Base-by-base conservation (phyloP, 1,284 basidiomycete species). In the Gymnopus androsaceus region DNA sequence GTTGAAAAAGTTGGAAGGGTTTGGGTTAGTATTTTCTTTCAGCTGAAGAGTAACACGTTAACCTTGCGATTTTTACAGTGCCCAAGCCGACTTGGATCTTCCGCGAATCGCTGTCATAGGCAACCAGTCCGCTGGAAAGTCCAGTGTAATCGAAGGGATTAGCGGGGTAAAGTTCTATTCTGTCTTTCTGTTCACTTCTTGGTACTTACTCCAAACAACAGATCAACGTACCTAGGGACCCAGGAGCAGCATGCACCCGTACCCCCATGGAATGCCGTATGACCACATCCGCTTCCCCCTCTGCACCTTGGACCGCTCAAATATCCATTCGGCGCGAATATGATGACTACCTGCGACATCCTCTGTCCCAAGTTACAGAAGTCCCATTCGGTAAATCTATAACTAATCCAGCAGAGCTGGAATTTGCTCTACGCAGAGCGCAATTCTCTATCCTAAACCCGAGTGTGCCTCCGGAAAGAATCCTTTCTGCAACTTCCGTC, bases 391-490 rank as follows among this genome's bases (percentile, higher is more conserved):
- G 75, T 0, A 25, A 54, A 2, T 17, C 61, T 5, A 73, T 80
- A 34, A 64, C 54, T 1, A 60, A 75, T 41, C 72, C 69, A 58
- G 55, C 52, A 1, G 65, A 75, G 2, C 72, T 80, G 4, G 77
- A 79, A 59, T 54, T 68, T 1, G 63, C 66, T 17, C 64, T 82
- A 12, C 70, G 77, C 11, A 72, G 75, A 14, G 80, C 80, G 0
- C 80, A 82, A 56, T 55, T 70, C 0, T 77, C 76, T 0, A 69
- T 79, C 1, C 63, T 82, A 6, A 73, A 77, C 54, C 76, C 77
- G 0, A 52, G 57, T 8, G 41, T 69, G 7, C 45, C 64, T 5
- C 15, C 49, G 0, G 28, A 58, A 0, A 55, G 62, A 2, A 67
- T 75, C 33, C 45, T 75, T 15, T 54, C 36, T 1, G 63, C 69